These are phyloP conservation scores for Salvia sclarea DNA, from an alignment of 305 asterid genomes.

Conservation along the genomic window DNA sequence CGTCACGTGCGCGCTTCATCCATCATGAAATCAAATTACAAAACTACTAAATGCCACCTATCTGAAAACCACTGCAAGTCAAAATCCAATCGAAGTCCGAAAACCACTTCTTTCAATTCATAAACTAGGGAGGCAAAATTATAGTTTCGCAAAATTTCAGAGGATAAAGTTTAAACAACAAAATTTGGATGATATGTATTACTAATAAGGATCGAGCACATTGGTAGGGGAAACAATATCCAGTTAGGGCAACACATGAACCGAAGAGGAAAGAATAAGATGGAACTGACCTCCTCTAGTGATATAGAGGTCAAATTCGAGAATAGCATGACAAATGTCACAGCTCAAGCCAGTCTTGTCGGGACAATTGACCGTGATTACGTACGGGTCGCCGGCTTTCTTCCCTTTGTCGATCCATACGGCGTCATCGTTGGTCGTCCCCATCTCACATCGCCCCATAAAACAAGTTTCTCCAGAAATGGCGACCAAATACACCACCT, in stretches of 20 bases:
- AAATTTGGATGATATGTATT: background rate
- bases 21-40: background rate
- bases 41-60: background rate
- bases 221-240: background rate
- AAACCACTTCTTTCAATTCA: background rate
- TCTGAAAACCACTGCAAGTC: slow-evolving; percentile 1
- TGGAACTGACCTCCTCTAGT: slow-evolving; percentile 66
- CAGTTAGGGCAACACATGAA: background rate
- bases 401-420: slow-evolving; percentile 68
- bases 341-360: slow-evolving; percentile 72
- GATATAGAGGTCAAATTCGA: slow-evolving; percentile 68
- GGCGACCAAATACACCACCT: background rate
- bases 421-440: slow-evolving; percentile 55
- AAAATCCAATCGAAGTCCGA: background rate
- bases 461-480: background rate
- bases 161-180: background rate
- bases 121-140: background rate
- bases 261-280: background rate
- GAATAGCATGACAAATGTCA: slow-evolving; percentile 70
- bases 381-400: slow-evolving; percentile 59
- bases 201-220: background rate
- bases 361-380: slow-evolving; percentile 73
- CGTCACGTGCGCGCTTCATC: background rate
- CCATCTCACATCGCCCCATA: slow-evolving; percentile 38
- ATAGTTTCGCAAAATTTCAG: background rate